A percentile compares a stretch with the other conserved stretches of the same genome.
phyloP scores from a whole-genome alignment of 2,329 filamentous ascomycete genomes.

The Scytalidium lignicola region DNA sequence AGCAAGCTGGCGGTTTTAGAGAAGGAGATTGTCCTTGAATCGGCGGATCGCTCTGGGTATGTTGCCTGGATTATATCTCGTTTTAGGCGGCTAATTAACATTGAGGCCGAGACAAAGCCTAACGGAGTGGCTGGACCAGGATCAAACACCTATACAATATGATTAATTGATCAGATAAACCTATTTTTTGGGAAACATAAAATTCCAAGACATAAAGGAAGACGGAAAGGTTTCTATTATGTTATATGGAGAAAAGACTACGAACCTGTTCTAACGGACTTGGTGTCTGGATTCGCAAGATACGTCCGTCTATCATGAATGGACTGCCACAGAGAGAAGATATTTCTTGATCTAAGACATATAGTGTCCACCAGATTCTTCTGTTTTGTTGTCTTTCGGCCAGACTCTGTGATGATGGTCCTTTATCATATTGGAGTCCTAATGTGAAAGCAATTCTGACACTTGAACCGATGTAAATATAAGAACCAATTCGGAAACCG shows the following conservation, averaged over 20 bases:
- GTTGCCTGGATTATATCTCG: conserved; percentile 15
- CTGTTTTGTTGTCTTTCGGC: conserved; percentile 1
- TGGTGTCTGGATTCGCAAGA: conserved; percentile 10
- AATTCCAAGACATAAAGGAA: too few species aligned
- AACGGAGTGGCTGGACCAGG: conserved; percentile 15
- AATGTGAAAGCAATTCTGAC: conserved; percentile 16
- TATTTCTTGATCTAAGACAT: conserved; percentile 8
- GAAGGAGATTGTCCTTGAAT: conserved; percentile 11
- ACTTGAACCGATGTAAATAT: conserved; percentile 15
- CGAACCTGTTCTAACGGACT: conserved; percentile 13
- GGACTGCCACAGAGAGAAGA: conserved; percentile 14
- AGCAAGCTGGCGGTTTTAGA: conserved; percentile 9
- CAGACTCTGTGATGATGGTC: conserved; percentile 10
- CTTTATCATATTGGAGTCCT: conserved; percentile 15
- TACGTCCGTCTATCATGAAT: conserved; percentile 13
- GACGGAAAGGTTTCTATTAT: too few species aligned
- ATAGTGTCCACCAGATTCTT: neutral
- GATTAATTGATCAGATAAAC: too few species aligned
- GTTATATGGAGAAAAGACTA: neutral
- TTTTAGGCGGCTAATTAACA: conserved; percentile 11
- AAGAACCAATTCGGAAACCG: conserved; percentile 13
- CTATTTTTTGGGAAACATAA: too few species aligned
- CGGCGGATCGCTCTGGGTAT: conserved; percentile 12
- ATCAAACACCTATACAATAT: conserved; percentile 7
- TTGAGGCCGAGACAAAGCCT: conserved; percentile 11